A percentile compares a stretch with the other conserved stretches of the same genome.
phyloP scores from a whole-genome alignment of 306 rosid genomes.

The Gleditsia sinensis region DNA sequence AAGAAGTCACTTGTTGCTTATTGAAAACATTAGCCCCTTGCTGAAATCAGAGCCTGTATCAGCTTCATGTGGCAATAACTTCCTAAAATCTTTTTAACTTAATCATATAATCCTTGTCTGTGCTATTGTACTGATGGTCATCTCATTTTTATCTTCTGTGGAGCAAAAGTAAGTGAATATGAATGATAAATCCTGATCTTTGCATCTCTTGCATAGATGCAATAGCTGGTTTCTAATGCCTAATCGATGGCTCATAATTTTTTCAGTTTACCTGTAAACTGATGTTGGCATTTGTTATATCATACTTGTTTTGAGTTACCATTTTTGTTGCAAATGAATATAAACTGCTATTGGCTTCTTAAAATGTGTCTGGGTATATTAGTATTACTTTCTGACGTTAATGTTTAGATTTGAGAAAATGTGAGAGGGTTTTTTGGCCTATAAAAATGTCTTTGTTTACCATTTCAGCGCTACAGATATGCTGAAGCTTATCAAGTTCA shows the following conservation, averaged over 20 bases:
- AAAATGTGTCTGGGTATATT: slow-evolving; percentile 11
- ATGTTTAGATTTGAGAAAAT: slow-evolving; percentile 8
- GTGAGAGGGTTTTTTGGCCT: slow-evolving; percentile 19
- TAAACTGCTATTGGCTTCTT: slow-evolving; percentile 27
- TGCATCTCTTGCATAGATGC: slow-evolving; percentile 13
- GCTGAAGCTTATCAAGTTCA: slow-evolving; percentile 87
- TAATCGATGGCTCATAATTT: slow-evolving; percentile 7
- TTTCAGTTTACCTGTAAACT: not conserved
- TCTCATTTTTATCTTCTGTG: not conserved
- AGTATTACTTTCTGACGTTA: not conserved
- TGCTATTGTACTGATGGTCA: slow-evolving; percentile 21
- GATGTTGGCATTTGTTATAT: slow-evolving; percentile 19
- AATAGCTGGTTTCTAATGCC: slow-evolving; percentile 11
- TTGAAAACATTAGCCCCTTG: not conserved
- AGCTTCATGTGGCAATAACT: slow-evolving; percentile 25
- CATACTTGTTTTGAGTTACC: slow-evolving; percentile 19
- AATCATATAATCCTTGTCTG: not conserved
- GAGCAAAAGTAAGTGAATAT: slow-evolving; percentile 2
- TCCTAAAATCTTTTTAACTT: slow-evolving; percentile 9
- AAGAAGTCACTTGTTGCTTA: not conserved
- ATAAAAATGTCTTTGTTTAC: slow-evolving; percentile 31
- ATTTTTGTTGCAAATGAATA: slow-evolving; percentile 11
- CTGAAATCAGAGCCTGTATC: not conserved
- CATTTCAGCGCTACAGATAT: slow-evolving; percentile 81
- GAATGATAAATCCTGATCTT: not conserved